Evolutionary conservation across 768 basidiomycete genomes (phyloP).

Genomic region (Fomitopsis serialis): DNA sequence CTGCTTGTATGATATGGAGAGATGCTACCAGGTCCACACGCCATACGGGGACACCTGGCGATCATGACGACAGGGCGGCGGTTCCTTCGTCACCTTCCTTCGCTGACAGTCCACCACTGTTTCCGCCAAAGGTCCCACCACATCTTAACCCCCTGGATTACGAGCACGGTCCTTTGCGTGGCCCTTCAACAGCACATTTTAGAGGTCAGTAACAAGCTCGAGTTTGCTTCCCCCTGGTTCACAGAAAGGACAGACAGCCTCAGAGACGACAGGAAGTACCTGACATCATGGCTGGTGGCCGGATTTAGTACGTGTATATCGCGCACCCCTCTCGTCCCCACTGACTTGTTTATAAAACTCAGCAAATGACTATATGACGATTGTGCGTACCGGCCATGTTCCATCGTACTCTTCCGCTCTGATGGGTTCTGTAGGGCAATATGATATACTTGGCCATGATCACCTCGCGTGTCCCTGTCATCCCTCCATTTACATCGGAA

Average conservation of each 20-base stretch:
- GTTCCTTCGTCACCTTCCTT: background rate
- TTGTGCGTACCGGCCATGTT: background rate
- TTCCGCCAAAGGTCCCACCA: background rate
- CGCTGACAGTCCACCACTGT: background rate
- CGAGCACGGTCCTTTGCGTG: constrained; percentile 16
- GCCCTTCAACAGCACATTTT: constrained; percentile 47
- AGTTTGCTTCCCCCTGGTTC: too few relatives aligned
- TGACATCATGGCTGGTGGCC: constrained; percentile 65
- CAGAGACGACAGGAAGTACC: constrained; percentile 49
- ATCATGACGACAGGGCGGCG: background rate
- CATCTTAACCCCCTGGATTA: constrained; percentile 6
- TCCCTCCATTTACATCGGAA: constrained; percentile 33
- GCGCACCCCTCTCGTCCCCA: background rate
- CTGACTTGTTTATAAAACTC: too few relatives aligned
- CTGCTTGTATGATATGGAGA: background rate
- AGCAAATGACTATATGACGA: constrained; percentile 74
- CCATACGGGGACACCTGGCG: background rate
- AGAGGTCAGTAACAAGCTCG: constrained; percentile 30
- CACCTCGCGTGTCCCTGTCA: constrained; percentile 30
- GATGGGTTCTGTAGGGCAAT: constrained; percentile 19
- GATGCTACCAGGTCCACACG: background rate
- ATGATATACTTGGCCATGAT: constrained; percentile 33
- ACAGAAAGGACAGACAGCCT: constrained; percentile 51
- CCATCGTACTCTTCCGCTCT: too few relatives aligned
- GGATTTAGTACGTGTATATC: constrained; percentile 46